A percentile compares a stretch with the other conserved stretches of the same genome.
These are phyloP conservation scores for Blastocladiella emersonii DNA, from an alignment of 371 early-diverging fungal species.

Conservation along the genomic window DNA sequence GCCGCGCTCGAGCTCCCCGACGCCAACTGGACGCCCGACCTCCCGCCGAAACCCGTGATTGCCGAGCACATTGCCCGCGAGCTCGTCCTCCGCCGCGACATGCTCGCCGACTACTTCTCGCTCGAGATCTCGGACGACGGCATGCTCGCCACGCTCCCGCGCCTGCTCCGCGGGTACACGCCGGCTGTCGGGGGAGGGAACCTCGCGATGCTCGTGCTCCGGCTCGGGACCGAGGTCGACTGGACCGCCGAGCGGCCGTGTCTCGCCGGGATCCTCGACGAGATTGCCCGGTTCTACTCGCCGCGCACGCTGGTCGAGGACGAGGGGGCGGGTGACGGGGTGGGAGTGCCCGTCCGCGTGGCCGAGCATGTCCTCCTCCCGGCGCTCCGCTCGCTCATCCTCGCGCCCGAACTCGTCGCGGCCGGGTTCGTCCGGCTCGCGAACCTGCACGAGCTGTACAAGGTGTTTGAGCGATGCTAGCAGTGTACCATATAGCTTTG, in stretches of 20 bases:
- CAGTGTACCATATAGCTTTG: no score
- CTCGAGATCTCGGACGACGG: not conserved
- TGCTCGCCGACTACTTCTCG: not conserved
- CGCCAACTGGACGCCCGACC: not conserved
- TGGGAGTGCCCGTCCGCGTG: not conserved
- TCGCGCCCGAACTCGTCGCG: not conserved
- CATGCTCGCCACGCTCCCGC: not conserved
- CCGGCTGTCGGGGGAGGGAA: not conserved
- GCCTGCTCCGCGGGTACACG: not conserved
- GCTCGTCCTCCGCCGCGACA: not conserved
- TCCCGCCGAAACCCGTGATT: not conserved
- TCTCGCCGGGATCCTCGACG: not conserved
- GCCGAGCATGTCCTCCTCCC: not conserved
- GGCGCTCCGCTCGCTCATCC: not conserved
- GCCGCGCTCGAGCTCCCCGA: not conserved
- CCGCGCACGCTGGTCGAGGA: not conserved
- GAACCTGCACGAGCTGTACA: not conserved
- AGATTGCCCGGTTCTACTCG: not conserved
- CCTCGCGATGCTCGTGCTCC: not conserved
- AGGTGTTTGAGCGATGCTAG: conserved; percentile 1
- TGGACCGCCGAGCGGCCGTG: not conserved
- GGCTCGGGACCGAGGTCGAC: not conserved
- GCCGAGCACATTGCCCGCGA: not conserved
- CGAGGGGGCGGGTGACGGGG: no score
- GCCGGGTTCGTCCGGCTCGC: conserved; percentile 9